Percentiles rank a stretch among this genome's conserved stretches.
phyloP scores from a whole-genome alignment of 768 basidiomycete genomes.

The Leccinum pellstonianum region DNA sequence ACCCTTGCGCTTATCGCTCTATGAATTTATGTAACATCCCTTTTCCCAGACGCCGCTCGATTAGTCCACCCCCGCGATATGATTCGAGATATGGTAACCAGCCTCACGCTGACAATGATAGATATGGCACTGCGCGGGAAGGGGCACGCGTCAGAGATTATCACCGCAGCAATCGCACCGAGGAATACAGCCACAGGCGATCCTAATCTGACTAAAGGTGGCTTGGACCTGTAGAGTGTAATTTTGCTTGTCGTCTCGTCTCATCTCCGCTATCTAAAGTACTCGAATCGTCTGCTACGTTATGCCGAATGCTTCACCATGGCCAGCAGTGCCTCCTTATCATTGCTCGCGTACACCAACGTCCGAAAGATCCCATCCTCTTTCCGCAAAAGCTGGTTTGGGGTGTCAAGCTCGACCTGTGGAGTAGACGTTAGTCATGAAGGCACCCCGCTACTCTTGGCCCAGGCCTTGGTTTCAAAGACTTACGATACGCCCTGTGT shows the following conservation, averaged over 20 bases:
- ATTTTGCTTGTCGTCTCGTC: slow-evolving; percentile 3
- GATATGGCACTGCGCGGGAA: slow-evolving; percentile 43
- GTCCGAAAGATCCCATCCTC: not conserved
- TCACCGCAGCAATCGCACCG: slow-evolving; percentile 35
- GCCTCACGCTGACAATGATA: slow-evolving; percentile 39
- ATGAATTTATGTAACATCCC: not conserved
- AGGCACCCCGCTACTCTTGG: not conserved
- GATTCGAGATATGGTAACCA: slow-evolving; percentile 54
- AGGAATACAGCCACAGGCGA: slow-evolving; percentile 32
- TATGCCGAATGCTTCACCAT: slow-evolving; percentile 5
- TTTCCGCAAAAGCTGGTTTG: slow-evolving; percentile 3
- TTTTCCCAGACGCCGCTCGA: slow-evolving; percentile 61
- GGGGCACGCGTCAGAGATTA: slow-evolving; percentile 40
- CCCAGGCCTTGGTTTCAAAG: not conserved
- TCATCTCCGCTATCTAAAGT: slow-evolving; percentile 7
- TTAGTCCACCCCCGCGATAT: slow-evolving; percentile 59
- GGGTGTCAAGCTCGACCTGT: slow-evolving; percentile 10
- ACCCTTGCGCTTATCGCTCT: not conserved
- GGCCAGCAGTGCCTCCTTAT: slow-evolving; percentile 2
- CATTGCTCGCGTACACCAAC: slow-evolving; percentile 8
- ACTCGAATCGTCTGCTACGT: slow-evolving; percentile 7
- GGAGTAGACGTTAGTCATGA: not conserved
- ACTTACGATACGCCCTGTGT: slow-evolving; percentile 11
- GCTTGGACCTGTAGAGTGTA: slow-evolving; percentile 6
- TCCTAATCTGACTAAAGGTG: slow-evolving; percentile 19